Conservation (phyloP, 1,284 basidiomycete species). For the Cystobasidiaceae sp. region DNA sequence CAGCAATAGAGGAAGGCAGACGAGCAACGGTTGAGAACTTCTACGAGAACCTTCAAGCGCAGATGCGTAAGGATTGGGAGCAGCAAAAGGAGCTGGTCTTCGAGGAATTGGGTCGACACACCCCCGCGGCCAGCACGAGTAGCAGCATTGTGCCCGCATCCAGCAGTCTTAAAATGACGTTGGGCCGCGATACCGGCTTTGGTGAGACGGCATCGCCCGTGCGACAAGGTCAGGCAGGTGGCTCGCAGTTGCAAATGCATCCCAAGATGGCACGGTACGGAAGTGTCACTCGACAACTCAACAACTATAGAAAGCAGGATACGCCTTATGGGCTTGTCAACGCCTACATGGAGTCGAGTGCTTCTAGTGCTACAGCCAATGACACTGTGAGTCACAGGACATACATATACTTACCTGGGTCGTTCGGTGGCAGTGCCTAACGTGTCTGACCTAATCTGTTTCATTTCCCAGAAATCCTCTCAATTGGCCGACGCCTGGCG, state of each 20-base stretch:
- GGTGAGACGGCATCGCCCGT: background rate
- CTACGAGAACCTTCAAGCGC: conserved; percentile 69
- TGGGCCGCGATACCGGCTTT: conserved; percentile 4
- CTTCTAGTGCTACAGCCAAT: conserved; percentile 34
- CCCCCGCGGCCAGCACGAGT: conserved; percentile 17
- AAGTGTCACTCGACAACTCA: conserved; percentile 67
- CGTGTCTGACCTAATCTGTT: too few relatives aligned
- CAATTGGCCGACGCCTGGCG: conserved; percentile 50
- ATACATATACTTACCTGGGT: conserved; percentile 41
- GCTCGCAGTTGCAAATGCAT: conserved; percentile 52
- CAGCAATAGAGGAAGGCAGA: conserved; percentile 83
- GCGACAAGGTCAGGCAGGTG: conserved; percentile 3
- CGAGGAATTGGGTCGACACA: conserved; percentile 73
- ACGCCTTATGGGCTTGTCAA: conserved; percentile 65
- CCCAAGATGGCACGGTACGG: conserved; percentile 95
- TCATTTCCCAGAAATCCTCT: conserved; percentile 33
- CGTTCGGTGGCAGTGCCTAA: background rate
- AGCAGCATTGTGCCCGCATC: conserved; percentile 44
- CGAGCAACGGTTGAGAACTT: conserved; percentile 74
- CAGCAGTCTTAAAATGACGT: conserved; percentile 42
- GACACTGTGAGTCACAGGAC: conserved; percentile 43
- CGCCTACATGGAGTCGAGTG: conserved; percentile 15
- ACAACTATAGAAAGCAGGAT: conserved; percentile 63
- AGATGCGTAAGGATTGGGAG: conserved; percentile 79
- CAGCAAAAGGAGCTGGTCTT: conserved; percentile 80